Base-by-base conservation (phyloP, 106 monocot genomes). In the Dendrobium catenatum region DNA sequence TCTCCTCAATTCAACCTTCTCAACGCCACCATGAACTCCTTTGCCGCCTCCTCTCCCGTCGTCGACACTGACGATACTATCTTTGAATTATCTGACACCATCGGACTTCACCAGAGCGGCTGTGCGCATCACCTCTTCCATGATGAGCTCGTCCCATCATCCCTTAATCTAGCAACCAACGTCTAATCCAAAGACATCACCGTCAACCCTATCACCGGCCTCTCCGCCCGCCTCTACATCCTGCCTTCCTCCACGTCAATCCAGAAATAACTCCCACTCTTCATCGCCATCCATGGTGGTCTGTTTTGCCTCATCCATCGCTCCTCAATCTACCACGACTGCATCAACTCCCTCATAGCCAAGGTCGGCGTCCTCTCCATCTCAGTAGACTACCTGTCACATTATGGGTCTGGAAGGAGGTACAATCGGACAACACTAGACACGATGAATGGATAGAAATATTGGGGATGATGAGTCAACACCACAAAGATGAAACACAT, bases 211-310 rank as follows among this genome's bases (percentile, higher is more conserved):
- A 24, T 4, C 44, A 37, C 61, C 48, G 43, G 59, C 31, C 26
- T 82, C 77, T 68, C 67, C n/a, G 77, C 68, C 4, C 77, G 82
- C 18, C 47, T 82, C 77, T 82, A 77, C 49, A 77, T 82, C 20
- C 82, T 78, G 5, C 48, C 17, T 19, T n/a, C 42, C 49, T 5
- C 42, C 66, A 2, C 43, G 20, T 16, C 31, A 4, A 11, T 4
- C 43, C 9, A 19, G 9, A 70, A 29, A 2, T 33, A 70, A 33
- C 27, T 70, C 33, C 68, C 68, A 3, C 9, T 70, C 68, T 6
- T 70, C 11, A 10, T 70, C 33, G 2, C 68, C 68, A 31, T 70
- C 68, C 68, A 70, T 13, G 68, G 68, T 33, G 68, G 68, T 2
- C 33, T 33, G 9, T 70, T 70, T 33, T 70, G 68, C 68, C 11